Percentiles rank a stretch among this genome's conserved stretches.
These are phyloP conservation scores for Microbotryum scabiosae DNA, from an alignment of 1,284 basidiomycete species.

Conservation along the genomic window DNA sequence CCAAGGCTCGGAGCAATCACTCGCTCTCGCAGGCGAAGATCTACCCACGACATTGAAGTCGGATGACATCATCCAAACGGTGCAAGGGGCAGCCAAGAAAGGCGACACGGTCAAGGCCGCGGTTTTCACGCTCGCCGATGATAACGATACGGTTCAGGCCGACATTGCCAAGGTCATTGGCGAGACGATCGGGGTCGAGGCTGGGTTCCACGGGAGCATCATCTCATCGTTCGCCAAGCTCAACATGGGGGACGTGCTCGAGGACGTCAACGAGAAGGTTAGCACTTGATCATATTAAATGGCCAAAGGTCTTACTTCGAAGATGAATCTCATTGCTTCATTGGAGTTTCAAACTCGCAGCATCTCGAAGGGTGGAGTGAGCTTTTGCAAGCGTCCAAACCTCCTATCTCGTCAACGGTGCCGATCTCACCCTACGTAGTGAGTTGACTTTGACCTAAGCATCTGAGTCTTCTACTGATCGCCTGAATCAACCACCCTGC, in stretches of 20 bases:
- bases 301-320: no score
- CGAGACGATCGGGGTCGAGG: slow-evolving; percentile 16
- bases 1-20: neutral
- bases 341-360: neutral
- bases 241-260: slow-evolving; percentile 18
- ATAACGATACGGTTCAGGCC: slow-evolving; percentile 17
- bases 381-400: slow-evolving; percentile 13
- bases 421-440: slow-evolving; percentile 23
- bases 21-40: slow-evolving; percentile 4
- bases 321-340: neutral
- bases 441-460: neutral
- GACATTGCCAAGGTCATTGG: slow-evolving; percentile 11
- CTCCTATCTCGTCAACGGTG: slow-evolving; percentile 9
- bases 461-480: neutral
- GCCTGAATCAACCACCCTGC: neutral
- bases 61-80: slow-evolving; percentile 7
- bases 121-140: slow-evolving; percentile 22
- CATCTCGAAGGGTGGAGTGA: slow-evolving; percentile 25
- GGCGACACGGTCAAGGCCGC: slow-evolving; percentile 5
- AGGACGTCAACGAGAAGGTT: slow-evolving; percentile 28
- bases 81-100: slow-evolving; percentile 4
- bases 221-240: slow-evolving; percentile 21
- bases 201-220: slow-evolving; percentile 20
- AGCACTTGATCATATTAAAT: neutral
- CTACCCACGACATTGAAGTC: slow-evolving; percentile 8